Conservation (phyloP, 805 yeast species). For the Schizosaccharomyces japonicus region DNA sequence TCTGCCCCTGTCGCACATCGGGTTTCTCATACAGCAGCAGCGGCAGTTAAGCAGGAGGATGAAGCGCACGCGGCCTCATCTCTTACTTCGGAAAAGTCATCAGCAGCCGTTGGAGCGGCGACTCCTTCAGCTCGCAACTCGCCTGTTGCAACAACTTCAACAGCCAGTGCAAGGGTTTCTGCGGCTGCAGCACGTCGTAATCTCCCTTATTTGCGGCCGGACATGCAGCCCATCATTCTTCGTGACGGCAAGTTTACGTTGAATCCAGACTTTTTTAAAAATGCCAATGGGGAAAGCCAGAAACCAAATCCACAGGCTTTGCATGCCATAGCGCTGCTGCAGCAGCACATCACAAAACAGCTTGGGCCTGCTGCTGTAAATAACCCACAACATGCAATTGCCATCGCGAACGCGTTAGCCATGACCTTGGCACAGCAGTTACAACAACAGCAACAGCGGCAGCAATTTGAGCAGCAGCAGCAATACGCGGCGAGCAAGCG, state of each 20-base stretch:
- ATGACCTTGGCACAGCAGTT: conserved; percentile 9
- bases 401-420: conserved; percentile 11
- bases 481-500: not conserved
- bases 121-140: not conserved
- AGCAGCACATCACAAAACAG: conserved; percentile 60
- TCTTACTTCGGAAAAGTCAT: not conserved
- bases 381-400: conserved; percentile 10
- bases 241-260: not conserved
- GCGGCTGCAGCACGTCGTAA: conserved; percentile 10
- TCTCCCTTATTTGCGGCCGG: conserved; percentile 8
- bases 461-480: not conserved
- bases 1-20: conserved; percentile 11
- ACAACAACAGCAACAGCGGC: not conserved
- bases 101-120: not conserved
- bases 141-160: too few species aligned
- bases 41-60: too few species aligned
- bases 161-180: conserved; percentile 14
- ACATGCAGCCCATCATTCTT: conserved; percentile 3
- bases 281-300: conserved; percentile 5
- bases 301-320: conserved; percentile 27
- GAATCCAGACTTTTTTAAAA: conserved; percentile 7
- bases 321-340: conserved; percentile 58
- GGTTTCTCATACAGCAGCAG: too few species aligned
- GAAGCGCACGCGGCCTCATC: too few species aligned
- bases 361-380: conserved; percentile 29